These are phyloP conservation scores for Liriodendron chinense DNA, from an alignment of 164 flowering plant species.

Conservation along the genomic window DNA sequence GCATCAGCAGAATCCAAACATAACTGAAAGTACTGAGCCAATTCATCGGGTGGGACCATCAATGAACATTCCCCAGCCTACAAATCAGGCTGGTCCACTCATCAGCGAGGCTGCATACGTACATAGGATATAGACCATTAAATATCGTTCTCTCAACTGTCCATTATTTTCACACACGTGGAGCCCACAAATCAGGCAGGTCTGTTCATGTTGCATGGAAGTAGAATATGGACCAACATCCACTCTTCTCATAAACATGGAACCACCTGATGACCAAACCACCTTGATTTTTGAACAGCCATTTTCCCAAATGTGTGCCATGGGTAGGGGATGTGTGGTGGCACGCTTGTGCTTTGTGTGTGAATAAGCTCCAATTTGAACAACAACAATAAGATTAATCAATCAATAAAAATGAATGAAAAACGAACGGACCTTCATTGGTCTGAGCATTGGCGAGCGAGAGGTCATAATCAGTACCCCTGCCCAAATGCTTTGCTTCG, in stretches of 20 bases:
- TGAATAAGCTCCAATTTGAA: background rate
- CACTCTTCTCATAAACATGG: background rate
- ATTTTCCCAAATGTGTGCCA: background rate
- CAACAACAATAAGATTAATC: conserved; percentile 8
- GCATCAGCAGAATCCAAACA: no score
- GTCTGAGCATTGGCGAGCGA: conserved; percentile 91
- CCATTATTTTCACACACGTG: no score
- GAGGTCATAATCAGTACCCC: conserved; percentile 96
- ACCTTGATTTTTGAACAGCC: background rate
- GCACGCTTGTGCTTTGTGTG: background rate
- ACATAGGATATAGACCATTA: no score
- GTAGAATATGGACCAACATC: background rate
- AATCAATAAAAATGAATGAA: conserved; percentile 8
- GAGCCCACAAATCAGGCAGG: no score
- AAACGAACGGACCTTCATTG: conserved; percentile 80
- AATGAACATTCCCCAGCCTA: no score
- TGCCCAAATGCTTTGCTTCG: conserved; percentile 94
- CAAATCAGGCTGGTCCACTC: no score
- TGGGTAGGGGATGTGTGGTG: background rate
- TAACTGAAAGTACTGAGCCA: no score
- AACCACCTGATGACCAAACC: background rate
- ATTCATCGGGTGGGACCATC: no score
- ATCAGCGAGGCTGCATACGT: no score
- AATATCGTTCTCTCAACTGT: no score
- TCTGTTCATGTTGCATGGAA: no score